Conservation (phyloP, 1,284 basidiomycete genomes). For the Sporisorium exsertum region DNA sequence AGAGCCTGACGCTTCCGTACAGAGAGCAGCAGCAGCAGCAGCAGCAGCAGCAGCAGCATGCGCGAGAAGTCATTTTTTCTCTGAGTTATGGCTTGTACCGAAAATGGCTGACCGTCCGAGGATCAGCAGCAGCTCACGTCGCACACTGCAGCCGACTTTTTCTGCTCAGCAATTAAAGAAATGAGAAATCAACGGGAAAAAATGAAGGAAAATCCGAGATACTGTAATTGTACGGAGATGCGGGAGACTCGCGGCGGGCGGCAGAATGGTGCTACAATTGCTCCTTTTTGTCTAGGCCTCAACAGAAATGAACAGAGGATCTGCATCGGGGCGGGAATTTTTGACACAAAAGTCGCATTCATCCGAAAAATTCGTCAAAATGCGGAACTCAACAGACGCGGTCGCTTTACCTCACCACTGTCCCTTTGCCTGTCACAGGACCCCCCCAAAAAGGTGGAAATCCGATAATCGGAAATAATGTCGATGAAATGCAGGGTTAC, state of each 20-base stretch:
- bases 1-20: conserved; percentile 5
- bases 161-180: not conserved
- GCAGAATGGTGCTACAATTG: not conserved
- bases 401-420: not conserved
- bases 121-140: not conserved
- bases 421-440: not conserved
- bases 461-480: not conserved
- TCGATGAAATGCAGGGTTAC: conserved; percentile 4
- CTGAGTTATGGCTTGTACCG: not conserved
- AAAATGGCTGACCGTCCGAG: not conserved
- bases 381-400: not conserved
- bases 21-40: not conserved
- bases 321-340: conserved; percentile 7
- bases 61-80: not conserved
- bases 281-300: too few relatives aligned
- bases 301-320: not conserved
- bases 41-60: not conserved
- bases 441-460: not conserved
- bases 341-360: not conserved
- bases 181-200: not conserved
- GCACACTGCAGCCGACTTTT: not conserved
- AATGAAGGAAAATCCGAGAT: too few relatives aligned
- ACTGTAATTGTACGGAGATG: too few relatives aligned
- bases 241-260: too few relatives aligned
- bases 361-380: conserved; percentile 5